Evolutionary conservation across 495 filamentous ascomycete species (phyloP), one percentile per base, ranked within the genome.

Genomic region (Darksidea phi): DNA sequence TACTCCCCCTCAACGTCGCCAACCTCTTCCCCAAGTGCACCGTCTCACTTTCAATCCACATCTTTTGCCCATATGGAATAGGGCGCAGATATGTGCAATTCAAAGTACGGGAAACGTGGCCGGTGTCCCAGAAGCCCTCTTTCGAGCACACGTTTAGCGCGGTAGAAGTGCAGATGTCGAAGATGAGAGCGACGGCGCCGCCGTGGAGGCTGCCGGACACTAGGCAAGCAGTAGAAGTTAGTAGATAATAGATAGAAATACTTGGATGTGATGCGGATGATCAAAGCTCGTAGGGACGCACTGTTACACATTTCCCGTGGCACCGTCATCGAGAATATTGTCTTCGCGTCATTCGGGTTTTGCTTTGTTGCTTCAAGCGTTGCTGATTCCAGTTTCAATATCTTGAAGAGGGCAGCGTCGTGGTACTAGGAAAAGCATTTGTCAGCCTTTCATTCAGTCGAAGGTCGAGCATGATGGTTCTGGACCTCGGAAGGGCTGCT

Each of bases 51-150:
- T 74, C 73, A 8, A 74, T 53, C 20, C 70, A 41, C 8, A 73
- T 32, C 21, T 67, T 70, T 46, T 56, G 41, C 1, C 74, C 74
- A 48, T 72, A 55, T 0, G 57, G 54, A 36, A 67, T 70, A 17
- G 72, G 71, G 13, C 72, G 41, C 41, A 76, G 48, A 54, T 73
- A 76, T 17, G 63, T 74, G 49, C 72, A 72, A 52, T 67, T 76
- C 57, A 76, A 58, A 21, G 63, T 69, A 12, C 74, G 41, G 50
- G 52, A 69, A 13, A 76, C 74, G 37, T 72, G 71, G 6, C 68
- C 72, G 10, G 65, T 64, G 41, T 73, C 57, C 71, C 71, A 76
- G 59, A 67, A 70, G 12, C 64, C 71, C 17, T 58, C 46, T 17
- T 42, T 66, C 17, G 67, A 52, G 48, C 62, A 50, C 8, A 63